phyloP scores from a whole-genome alignment of 2,329 filamentous ascomycete species.

The Mycosphaerella arachidis region DNA sequence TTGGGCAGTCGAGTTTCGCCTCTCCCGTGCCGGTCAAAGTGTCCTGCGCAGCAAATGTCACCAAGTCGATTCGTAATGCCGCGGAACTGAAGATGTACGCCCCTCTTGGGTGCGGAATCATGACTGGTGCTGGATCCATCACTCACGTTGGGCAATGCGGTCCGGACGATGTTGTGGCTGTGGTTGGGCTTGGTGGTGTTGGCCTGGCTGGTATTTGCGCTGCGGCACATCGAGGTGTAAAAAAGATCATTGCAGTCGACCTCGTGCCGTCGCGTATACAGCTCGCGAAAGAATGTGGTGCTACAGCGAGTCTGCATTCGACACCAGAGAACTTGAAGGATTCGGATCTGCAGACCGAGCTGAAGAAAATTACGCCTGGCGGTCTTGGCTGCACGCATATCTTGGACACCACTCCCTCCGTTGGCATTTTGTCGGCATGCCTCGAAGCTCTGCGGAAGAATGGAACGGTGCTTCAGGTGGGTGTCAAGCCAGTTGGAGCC shows the following conservation, averaged over 20 bases:
- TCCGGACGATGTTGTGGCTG: constrained; percentile 29
- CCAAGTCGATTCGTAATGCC: constrained; percentile 14
- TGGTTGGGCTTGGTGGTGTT: constrained; percentile 42
- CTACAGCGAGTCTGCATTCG: constrained; percentile 31
- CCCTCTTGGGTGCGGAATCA: constrained; percentile 42
- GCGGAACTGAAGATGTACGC: constrained; percentile 34
- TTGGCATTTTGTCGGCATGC: constrained; percentile 37
- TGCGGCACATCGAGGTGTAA: constrained; percentile 29
- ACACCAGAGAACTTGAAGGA: constrained; percentile 12
- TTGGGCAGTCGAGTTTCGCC: constrained; percentile 39
- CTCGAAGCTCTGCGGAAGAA: constrained; percentile 40
- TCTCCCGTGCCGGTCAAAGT: constrained; percentile 30
- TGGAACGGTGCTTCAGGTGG: constrained; percentile 46
- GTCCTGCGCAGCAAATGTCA: constrained; percentile 28
- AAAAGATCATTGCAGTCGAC: constrained; percentile 45
- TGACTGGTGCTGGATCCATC: constrained; percentile 43
- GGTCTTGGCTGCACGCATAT: constrained; percentile 38
- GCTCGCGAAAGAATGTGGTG: constrained; percentile 43
- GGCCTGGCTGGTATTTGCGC: constrained; percentile 41
- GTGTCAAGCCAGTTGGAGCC: constrained; percentile 39
- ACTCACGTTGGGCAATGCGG: constrained; percentile 34
- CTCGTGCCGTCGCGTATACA: constrained; percentile 40
- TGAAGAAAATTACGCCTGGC: constrained; percentile 22
- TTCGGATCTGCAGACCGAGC: constrained; percentile 5
- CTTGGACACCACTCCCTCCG: constrained; percentile 46